These are phyloP conservation scores for Dendrobium nobile DNA, from an alignment of 106 monocot species.

Conservation along the genomic window DNA sequence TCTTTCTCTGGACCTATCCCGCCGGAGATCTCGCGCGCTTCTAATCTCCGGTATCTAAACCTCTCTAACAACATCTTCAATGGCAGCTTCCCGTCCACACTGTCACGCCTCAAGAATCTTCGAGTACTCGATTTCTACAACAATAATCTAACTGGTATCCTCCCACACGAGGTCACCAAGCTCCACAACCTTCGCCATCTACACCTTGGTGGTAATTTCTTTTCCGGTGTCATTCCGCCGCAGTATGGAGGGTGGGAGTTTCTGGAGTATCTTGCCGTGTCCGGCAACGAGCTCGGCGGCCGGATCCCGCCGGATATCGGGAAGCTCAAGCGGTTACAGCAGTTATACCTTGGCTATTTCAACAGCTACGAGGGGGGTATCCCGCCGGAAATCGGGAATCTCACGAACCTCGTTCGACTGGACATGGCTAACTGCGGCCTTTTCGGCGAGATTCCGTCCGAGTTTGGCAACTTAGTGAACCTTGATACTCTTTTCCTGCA, in stretches of 20 bases:
- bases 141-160: conserved; percentile 54
- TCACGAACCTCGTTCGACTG: conserved; percentile 20
- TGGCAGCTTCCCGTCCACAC: conserved; percentile 24
- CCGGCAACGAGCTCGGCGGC: conserved; percentile 31
- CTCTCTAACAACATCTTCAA: conserved; percentile 68
- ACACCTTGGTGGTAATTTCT: conserved; percentile 45
- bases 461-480: conserved; percentile 21
- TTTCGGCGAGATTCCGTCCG: conserved; percentile 27
- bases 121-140: conserved; percentile 58
- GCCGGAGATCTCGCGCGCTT: conserved; percentile 18
- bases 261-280: conserved; percentile 28
- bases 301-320: conserved; percentile 28
- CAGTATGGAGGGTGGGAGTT: conserved; percentile 8
- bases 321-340: conserved; percentile 5
- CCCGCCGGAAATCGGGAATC: conserved; percentile 22
- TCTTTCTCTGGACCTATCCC: conserved; percentile 51
- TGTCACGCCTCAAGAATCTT: conserved; percentile 27
- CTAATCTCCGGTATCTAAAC: conserved; percentile 44
- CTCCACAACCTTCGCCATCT: conserved; percentile 58
- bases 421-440: conserved; percentile 37
- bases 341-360: conserved; percentile 33
- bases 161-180: conserved; percentile 29
- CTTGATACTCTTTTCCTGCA: conserved; percentile 38
- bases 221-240: conserved; percentile 22
- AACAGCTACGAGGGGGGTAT: conserved; percentile 30